Evolutionary conservation across 2,329 filamentous ascomycete species (phyloP), one percentile per base, ranked within the genome.

Genomic region (Xylariaceae sp.): DNA sequence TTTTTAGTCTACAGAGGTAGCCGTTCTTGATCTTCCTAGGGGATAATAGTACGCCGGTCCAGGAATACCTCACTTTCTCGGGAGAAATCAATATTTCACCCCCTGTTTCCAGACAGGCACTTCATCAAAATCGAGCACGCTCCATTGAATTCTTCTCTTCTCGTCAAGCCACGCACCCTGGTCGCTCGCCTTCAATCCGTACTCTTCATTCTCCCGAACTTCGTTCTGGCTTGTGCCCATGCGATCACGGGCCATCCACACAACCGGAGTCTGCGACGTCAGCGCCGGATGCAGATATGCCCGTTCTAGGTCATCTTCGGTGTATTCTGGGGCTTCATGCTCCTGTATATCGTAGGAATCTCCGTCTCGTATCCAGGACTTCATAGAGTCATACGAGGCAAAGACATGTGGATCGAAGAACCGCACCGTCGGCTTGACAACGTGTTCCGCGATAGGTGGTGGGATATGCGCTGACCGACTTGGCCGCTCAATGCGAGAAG

Each of bases 161-260:
- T 87, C 85, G 65, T 89, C 79, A 19, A 90, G 72, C 71, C 71
- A 73, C 45, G 75, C 81, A 3, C 87, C 85, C 23, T 84, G 85
- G 58, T 89, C 86, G 61, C 88, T 87, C 0, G 85, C 87, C 66
- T 87, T 87, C 2, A 84, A 77, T 29, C 87, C 86, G 39, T 85
- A 78, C 60, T 80, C 80, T 45, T 77, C 76, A 1, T 82, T 86
- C 63, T 88, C 85, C 31, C 73, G 70, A 48, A 88, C 76, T 68
- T 89, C 87, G 66, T 87, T 84, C 56, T 70, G 73, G 60, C 80
- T 85, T 39, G 89, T 78, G 17, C 87, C 87, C 52, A 81, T 76
- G 1, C 76, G 72, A 68, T 90, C 87, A 41, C 79, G 79, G 1
- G 87, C 86, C 51, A 90, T 82, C 87, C 87, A 90, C 24, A 90